Evolutionary conservation across 2,329 filamentous ascomycete species (phyloP), one percentile per base, ranked within the genome.

Genomic region (Colletotrichum eremochloae): DNA sequence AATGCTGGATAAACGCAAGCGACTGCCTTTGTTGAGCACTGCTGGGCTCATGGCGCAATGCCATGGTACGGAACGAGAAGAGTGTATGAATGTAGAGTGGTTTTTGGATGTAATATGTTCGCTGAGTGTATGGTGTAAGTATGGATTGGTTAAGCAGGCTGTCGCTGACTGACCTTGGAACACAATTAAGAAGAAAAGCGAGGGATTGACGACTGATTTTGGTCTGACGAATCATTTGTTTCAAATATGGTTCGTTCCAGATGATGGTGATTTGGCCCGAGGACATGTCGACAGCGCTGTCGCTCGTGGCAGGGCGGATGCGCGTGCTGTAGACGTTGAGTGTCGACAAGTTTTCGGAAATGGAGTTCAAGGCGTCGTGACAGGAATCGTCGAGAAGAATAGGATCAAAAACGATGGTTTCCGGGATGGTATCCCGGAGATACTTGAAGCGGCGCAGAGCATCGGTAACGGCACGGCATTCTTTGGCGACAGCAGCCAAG

Each of bases 231-330:
- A 65, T 61, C 29, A 61, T 62, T 31, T 72, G 60, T 46, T 67
- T 73, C 2, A 76, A 66, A 40, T 24, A 64, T 0, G 70, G 40
- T 64, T 76, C 75, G 52, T 76, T 75, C 72, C 74, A 75, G 36
- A 76, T 70, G 53, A 76, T 76, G 42, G 74, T 74, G 11, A 76
- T 52, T 12, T 74, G 61, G 1, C 58, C 53, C n/a, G 24, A 55
- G 46, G 71, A 64, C 52, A 63, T 60, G 11, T 73, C 68, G 29
- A 71, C 67, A n/a, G 29, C 64, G 53, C 62, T 64, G n/a, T 74
- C 67, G 20, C 38, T 62, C 7, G 65, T 63, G 20, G 68, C 58
- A 11, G 60, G 64, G 12, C 67, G 68, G 31, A 76, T 64, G 20
- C 74, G 60, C 1, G 63, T 46, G n/a, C 66, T 70, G 56, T 58